phyloP scores from a whole-genome alignment of 192 early-diverging fungal species.

The Coemansia sp. region DNA sequence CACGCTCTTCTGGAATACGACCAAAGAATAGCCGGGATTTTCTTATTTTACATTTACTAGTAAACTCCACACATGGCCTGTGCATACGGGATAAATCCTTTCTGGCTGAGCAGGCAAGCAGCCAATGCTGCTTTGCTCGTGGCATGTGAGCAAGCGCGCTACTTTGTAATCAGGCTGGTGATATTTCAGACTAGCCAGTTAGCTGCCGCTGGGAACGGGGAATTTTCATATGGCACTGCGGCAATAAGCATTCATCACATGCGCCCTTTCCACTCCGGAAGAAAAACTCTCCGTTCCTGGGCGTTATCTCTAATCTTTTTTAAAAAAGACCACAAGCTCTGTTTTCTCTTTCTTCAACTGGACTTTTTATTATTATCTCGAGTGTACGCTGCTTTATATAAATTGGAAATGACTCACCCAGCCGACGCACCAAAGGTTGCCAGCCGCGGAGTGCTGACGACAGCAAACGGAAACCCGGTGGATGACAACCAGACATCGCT shows the following conservation, averaged over 20 bases:
- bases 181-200: neutral
- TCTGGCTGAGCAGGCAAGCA: too few species aligned
- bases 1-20: too few species aligned
- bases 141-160: too few species aligned
- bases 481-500: conserved; percentile 72
- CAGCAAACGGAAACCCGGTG: conserved; percentile 68
- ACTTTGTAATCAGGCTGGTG: too few species aligned
- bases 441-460: conserved; percentile 53
- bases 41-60: too few species aligned
- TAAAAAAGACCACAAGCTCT: neutral
- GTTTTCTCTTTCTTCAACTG: neutral
- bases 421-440: conserved; percentile 38
- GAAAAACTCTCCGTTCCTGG: neutral
- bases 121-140: too few species aligned
- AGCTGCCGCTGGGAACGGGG: neutral
- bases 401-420: conserved; percentile 32
- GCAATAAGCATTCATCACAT: neutral
- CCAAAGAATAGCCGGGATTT: too few species aligned
- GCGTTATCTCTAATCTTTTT: conserved; percentile 2
- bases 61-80: too few species aligned
- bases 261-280: neutral
- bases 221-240: conserved; percentile 4
- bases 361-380: neutral
- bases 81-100: too few species aligned
- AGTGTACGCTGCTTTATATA: neutral